phyloP scores from a whole-genome alignment of 345 rosid species.

The Lagerstroemia speciosa region DNA sequence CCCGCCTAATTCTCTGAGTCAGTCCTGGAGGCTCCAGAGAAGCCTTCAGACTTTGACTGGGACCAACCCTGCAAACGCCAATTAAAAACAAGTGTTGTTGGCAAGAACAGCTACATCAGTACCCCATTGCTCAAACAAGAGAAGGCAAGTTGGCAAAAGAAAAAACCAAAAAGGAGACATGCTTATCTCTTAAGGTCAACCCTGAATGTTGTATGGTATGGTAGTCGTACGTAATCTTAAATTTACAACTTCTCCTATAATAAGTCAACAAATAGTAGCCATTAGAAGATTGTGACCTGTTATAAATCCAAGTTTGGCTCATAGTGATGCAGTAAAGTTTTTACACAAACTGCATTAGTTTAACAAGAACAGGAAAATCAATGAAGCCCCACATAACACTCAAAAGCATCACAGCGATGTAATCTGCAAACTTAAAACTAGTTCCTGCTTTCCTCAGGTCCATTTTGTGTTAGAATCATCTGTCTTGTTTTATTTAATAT shows the following conservation, averaged over 20 bases:
- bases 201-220: constrained; percentile 22
- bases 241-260: constrained; percentile 21
- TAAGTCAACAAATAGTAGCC: constrained; percentile 17
- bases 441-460: neutral
- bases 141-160: constrained; percentile 1
- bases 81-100: constrained; percentile 10
- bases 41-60: constrained; percentile 27
- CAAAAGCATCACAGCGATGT: neutral
- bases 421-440: too few species aligned
- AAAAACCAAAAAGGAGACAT: constrained; percentile 15
- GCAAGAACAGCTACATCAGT: constrained; percentile 7
- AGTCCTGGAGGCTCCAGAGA: constrained; percentile 28
- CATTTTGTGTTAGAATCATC: neutral
- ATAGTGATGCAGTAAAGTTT: neutral
- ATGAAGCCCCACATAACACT: neutral
- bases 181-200: constrained; percentile 33
- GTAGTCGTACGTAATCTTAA: constrained; percentile 26
- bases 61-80: constrained; percentile 27
- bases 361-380: neutral
- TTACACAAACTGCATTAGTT: neutral
- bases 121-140: neutral
- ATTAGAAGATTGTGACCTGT: constrained; percentile 9
- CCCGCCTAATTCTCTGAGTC: constrained; percentile 25
- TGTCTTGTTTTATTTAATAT: neutral
- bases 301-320: neutral